These are phyloP conservation scores for Ananas comosus DNA, from an alignment of 176 grass and related monocot genomes.

Conservation along the genomic window DNA sequence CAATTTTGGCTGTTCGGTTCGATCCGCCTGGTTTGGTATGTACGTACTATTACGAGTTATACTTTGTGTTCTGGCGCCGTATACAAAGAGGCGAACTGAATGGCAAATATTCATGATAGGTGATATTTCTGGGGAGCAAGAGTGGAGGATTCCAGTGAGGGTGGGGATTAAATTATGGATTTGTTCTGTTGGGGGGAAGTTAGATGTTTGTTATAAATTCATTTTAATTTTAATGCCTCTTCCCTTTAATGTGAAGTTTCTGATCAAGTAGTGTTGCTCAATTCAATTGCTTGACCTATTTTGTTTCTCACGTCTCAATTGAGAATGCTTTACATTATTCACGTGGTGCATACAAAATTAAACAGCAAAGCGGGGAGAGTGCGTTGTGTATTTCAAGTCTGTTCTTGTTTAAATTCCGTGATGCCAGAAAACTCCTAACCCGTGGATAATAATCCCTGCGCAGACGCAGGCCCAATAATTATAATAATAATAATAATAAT, in stretches of 20 bases:
- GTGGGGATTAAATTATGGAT: not conserved
- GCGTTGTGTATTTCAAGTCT: too few species aligned
- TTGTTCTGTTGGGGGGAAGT: not conserved
- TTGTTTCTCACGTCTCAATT: too few species aligned
- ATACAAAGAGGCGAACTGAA: not conserved
- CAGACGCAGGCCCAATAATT: too few species aligned
- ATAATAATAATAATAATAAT: too few species aligned
- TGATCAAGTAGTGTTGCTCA: not conserved
- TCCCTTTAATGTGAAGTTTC: not conserved
- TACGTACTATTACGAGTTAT: not conserved
- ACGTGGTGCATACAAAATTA: too few species aligned
- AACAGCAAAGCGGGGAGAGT: too few species aligned
- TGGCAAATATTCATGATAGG: not conserved
- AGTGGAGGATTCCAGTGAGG: not conserved
- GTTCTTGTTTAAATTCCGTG: too few species aligned
- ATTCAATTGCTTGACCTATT: not conserved
- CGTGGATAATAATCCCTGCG: too few species aligned
- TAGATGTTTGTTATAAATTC: not conserved
- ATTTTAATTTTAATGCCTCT: not conserved
- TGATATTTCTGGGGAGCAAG: not conserved
- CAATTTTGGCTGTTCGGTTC: not conserved
- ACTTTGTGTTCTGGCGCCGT: not conserved
- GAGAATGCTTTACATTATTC: too few species aligned
- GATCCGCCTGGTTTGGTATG: not conserved
- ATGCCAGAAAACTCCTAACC: too few species aligned